phyloP scores from a whole-genome alignment of 1,284 basidiomycete species.

The Psilocybe mexicana region DNA sequence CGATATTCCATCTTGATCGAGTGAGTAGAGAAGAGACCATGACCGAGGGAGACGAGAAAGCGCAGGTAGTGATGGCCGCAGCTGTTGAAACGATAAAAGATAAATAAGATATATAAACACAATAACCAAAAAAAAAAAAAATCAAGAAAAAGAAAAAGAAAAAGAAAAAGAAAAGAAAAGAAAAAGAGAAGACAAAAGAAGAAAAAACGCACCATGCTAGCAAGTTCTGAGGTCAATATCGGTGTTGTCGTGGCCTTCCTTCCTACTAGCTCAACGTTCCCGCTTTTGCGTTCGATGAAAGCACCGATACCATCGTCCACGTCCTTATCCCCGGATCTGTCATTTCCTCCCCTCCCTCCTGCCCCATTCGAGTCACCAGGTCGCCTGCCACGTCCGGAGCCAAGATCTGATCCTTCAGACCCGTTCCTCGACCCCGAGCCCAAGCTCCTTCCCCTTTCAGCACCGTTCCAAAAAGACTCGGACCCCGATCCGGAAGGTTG shows the following conservation, averaged over 20 bases:
- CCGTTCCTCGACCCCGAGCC: not conserved
- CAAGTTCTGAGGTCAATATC: constrained; percentile 56
- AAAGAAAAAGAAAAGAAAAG: not conserved
- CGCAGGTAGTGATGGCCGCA: constrained; percentile 76
- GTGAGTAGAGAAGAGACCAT: constrained; percentile 91
- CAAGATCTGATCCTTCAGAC: not conserved
- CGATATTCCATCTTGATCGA: constrained; percentile 95
- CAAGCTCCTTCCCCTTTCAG: not conserved
- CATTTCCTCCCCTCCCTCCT: not conserved
- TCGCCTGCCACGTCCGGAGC: not conserved
- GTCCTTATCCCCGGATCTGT: not conserved
- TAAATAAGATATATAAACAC: not conserved
- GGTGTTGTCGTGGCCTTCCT: constrained; percentile 53
- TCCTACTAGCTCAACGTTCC: constrained; percentile 49
- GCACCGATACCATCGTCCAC: constrained; percentile 29
- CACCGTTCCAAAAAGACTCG: not conserved
- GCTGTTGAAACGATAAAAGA: constrained; percentile 38
- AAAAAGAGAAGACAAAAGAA: not conserved
- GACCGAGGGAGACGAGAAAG: constrained; percentile 73
- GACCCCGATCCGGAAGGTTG: constrained; percentile 1
- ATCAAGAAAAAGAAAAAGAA: not conserved
- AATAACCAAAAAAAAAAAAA: not conserved
- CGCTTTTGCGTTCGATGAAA: constrained; percentile 47
- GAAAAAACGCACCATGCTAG: constrained; percentile 53
- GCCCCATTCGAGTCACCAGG: not conserved